Base-by-base conservation (phyloP, 106 monocot genomes). In the Amphibolis antarctica region DNA sequence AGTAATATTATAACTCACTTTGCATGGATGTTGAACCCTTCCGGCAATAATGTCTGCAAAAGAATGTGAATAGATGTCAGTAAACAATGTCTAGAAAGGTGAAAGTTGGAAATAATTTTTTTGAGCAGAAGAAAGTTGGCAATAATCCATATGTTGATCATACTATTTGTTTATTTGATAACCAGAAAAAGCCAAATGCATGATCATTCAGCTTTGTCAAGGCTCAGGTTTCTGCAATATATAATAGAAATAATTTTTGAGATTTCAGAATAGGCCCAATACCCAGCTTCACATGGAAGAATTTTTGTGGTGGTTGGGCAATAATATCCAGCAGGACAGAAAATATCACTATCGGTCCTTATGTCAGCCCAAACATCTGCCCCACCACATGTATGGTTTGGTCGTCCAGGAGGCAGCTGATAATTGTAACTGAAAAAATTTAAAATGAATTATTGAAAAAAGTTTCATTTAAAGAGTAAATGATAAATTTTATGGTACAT, bases 11-110 rank as follows among this genome's bases (percentile, higher is more conserved):
- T 15, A 17, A 76, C 93, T 81, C 86, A 94, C 94, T 83, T 51
- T 53, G 65, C 81, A 84, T 60, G 65, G 81, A 60, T 42, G 79
- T 89, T 61, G 94, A 94, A 66, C 94, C 94, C 84, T 70, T 66
- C 71, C 89, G 78, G 70, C 94, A 94, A 76, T 86, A 94, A 60
- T 89, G 79, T 63, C 94, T 94, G 89, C n/a, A n/a, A n/a, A n/a
- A n/a, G n/a, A n/a, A n/a, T n/a, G n/a, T n/a, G n/a, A n/a, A n/a
- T n/a, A n/a, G n/a, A n/a, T n/a, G n/a, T n/a, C n/a, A n/a, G n/a
- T n/a, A n/a, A n/a, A n/a, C n/a, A n/a, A n/a, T n/a, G n/a, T n/a
- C n/a, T n/a, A n/a, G n/a, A n/a, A n/a, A n/a, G n/a, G n/a, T 17
- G 44, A 43, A 43, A 4, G 36, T 36, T 7, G 7, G 28, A 0